Conservation (phyloP, 768 basidiomycete genomes). For the Psilocybe azurescens region DNA sequence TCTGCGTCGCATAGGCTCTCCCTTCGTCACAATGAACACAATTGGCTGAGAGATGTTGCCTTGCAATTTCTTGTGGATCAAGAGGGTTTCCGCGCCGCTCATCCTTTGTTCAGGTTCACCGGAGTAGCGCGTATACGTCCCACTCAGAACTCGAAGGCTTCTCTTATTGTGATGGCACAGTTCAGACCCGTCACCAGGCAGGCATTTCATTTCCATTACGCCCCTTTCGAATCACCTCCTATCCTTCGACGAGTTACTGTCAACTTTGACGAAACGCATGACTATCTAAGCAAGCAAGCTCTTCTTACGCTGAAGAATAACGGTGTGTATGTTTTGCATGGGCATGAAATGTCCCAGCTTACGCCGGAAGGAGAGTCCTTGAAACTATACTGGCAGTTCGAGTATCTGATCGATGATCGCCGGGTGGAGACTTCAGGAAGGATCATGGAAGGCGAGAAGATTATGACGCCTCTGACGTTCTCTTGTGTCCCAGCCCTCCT, state of each 20-base stretch:
- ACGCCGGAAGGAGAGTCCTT: constrained; percentile 28
- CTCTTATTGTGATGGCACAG: constrained; percentile 56
- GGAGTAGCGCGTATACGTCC: constrained; percentile 45
- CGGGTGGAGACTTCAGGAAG: constrained; percentile 49
- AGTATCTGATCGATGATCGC: constrained; percentile 76
- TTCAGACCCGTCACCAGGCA: constrained; percentile 68
- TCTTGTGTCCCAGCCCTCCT: constrained; percentile 75
- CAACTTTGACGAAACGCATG: constrained; percentile 68
- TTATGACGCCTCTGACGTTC: constrained; percentile 73
- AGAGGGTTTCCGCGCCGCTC: constrained; percentile 75
- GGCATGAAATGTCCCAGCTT: constrained; percentile 54
- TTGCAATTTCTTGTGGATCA: constrained; percentile 82
- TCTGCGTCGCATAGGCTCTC: constrained; percentile 4
- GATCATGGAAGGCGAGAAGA: constrained; percentile 69
- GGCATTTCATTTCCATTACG: constrained; percentile 73
- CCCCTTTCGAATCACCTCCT: constrained; percentile 68
- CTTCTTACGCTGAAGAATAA: constrained; percentile 69
- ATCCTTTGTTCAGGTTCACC: constrained; percentile 62
- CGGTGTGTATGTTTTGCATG: constrained; percentile 78
- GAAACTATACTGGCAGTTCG: constrained; percentile 76
- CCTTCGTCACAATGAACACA: constrained; percentile 37
- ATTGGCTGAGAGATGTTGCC: constrained; percentile 60
- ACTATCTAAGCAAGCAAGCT: constrained; percentile 81
- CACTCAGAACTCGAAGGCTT: constrained; percentile 34
- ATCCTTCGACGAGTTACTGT: constrained; percentile 73